Evolutionary conservation across 345 rosid species (phyloP), one percentile per base, ranked within the genome.

Genomic region (Clausena lansium): DNA sequence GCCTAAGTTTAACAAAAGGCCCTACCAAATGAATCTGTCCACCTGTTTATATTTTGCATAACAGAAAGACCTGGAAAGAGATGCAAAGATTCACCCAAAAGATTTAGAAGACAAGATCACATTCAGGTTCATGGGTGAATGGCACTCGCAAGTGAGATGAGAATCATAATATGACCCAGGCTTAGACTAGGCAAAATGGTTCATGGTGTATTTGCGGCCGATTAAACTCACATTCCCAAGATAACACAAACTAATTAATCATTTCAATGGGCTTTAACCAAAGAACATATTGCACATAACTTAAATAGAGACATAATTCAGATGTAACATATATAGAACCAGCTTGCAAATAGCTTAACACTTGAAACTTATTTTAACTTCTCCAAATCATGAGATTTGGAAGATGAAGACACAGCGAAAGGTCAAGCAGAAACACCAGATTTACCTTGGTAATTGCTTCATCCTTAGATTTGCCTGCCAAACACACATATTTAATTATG

Each of bases 391-490:
- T 58, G 27, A 57, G 27, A 60, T 58, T 54, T 13, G 20, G 41
- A 69, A 41, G 38, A 27, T 20, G 17, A 71, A 28, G 61, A 75
- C 39, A 20, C 60, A 45, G 22, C 13, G 15, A 47, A 32, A 22
- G 15, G 2, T 64, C 76, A 90, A 76, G 89, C 47, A 36, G 83
- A 78, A 61, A 81, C 82, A 30, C 76, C 85, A n/a, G n/a, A n/a
- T 93, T 89, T 35, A 87, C 95, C 88, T 93, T 93, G 52, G 91
- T 90, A 82, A 93, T 93, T 33, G 97, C 95, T 77, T 87, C 92
- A 0, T 93, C 95, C 78, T 83, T 83, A 2, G 97, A 78, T 87
- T 93, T 91, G 59, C 67, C 97, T 91, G 80, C 71, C 36, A 72
- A 38, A 74, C 38, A 30, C 38, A 30, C 74, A 78, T 9, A 67